Evolutionary conservation across 2,329 filamentous ascomycete genomes (phyloP), one percentile per base, ranked within the genome.

Genomic region (Gyromitra esculenta): DNA sequence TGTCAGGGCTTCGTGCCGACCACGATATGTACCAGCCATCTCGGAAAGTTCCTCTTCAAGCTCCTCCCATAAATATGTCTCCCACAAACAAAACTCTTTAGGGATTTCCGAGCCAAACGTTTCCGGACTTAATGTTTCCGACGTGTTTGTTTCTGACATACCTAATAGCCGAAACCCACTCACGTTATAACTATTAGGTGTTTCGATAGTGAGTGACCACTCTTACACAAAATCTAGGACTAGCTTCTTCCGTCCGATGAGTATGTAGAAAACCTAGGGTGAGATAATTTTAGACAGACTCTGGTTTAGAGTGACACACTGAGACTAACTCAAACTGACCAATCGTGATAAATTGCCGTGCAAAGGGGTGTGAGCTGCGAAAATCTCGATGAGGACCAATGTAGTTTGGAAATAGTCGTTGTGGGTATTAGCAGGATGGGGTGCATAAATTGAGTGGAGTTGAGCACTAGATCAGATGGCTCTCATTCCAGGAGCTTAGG

Each of bases 21-120:
- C 15, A 37, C 18, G 18, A 41, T 25, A 31, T 18, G 57, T 57
- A 21, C 64, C 72, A 18, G 72, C 63, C 45, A 74, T 59, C 56
- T 69, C 56, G 25, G 57, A 48, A 54, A 74, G 72, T 37, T 70
- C 72, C n/a, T 62, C 15, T 45, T 74, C 72, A 9, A 74, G 25
- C 9, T 74, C 72, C 1, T 60, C 72, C 64, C 64, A 74, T 11
- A 43, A 60, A 43, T 69, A 5, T n/a, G 45, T 13, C 1, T 52
- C 65, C 64, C 64, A 74, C 9, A 70, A 15, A 21, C 41, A 52
- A 15, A 41, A 62, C 2, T 41, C 31, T 66, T 39, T 35, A n/a
- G n/a, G 15, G 13, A 37, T 1, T 35, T 41, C 37, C 13, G 25
- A 4, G 4, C 21, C 21, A 13, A 15, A 8, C 2, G 15, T 25